Percentiles rank a stretch among this genome's conserved stretches.
Evolutionary conservation across 768 basidiomycete species (phyloP).

Genomic region (Suillus spraguei): DNA sequence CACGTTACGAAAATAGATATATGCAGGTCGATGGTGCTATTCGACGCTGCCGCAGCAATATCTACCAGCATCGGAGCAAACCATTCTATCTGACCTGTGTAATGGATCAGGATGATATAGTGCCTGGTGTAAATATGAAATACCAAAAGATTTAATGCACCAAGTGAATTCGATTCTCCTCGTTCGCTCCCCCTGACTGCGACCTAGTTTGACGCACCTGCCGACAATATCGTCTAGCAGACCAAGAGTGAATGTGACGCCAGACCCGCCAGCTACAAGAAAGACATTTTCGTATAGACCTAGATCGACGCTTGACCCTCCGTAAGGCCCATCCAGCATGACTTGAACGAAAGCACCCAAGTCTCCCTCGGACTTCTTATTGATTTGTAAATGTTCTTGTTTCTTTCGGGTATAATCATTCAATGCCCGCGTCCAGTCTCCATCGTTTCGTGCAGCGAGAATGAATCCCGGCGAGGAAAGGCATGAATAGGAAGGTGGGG

Average conservation of each 20-base stretch:
- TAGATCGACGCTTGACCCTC: slow-evolving; percentile 74
- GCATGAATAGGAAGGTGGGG: slow-evolving; percentile 57
- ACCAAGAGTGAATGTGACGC: slow-evolving; percentile 81
- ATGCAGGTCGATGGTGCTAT: slow-evolving; percentile 58
- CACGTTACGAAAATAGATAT: slow-evolving; percentile 80
- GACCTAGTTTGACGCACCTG: slow-evolving; percentile 50
- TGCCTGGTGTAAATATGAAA: slow-evolving; percentile 23
- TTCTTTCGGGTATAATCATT: slow-evolving; percentile 50
- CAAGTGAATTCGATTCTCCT: slow-evolving; percentile 76
- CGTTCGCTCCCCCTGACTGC: slow-evolving; percentile 55
- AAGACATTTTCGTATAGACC: slow-evolving; percentile 70
- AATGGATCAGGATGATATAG: background rate
- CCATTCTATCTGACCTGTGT: slow-evolving; percentile 49
- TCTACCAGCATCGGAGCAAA: slow-evolving; percentile 50
- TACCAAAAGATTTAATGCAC: slow-evolving; percentile 77
- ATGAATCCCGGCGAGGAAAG: slow-evolving; percentile 50
- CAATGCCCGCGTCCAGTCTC: slow-evolving; percentile 76
- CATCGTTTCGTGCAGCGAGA: slow-evolving; percentile 64
- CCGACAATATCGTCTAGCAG: slow-evolving; percentile 83
- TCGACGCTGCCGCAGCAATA: slow-evolving; percentile 42
- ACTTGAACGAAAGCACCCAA: slow-evolving; percentile 53
- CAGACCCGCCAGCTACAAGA: slow-evolving; percentile 82
- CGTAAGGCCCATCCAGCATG: slow-evolving; percentile 88
- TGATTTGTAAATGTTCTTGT: slow-evolving; percentile 32
- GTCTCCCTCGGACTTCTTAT: slow-evolving; percentile 1